Conservation (phyloP, 1,139 yeast species). For the Neolecta irregularis region DNA sequence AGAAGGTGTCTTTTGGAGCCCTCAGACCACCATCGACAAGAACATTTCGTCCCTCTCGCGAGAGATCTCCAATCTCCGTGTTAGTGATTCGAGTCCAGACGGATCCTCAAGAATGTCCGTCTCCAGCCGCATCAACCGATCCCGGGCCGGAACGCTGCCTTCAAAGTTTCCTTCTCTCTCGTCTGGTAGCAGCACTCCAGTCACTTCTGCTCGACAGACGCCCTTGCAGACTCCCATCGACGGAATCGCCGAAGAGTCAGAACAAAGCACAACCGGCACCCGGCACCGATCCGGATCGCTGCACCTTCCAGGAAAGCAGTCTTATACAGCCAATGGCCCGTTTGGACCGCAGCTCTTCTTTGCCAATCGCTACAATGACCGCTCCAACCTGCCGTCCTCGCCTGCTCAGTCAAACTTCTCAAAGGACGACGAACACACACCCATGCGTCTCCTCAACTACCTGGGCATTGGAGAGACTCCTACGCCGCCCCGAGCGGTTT, state of each 20-base stretch:
- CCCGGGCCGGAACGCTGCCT: not conserved
- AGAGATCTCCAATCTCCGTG: no score
- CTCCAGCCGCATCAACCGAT: not conserved
- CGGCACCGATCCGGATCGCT: slow-evolving; percentile 12
- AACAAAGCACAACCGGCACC: slow-evolving; percentile 4
- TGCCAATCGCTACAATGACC: slow-evolving; percentile 13
- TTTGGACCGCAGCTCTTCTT: slow-evolving; percentile 25
- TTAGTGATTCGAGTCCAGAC: no score
- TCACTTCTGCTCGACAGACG: slow-evolving; percentile 1
- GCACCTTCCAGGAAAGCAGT: slow-evolving; percentile 9
- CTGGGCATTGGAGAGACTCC: slow-evolving; percentile 17
- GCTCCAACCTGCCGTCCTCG: slow-evolving; percentile 11
- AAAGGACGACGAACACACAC: slow-evolving; percentile 13
- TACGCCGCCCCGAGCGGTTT: slow-evolving; percentile 10
- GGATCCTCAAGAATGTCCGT: no score
- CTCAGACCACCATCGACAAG: slow-evolving; percentile 1
- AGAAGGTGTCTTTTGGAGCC: slow-evolving; percentile 9
- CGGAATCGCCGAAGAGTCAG: slow-evolving; percentile 4
- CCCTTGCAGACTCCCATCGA: slow-evolving; percentile 7
- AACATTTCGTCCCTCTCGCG: not conserved
- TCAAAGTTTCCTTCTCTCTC: slow-evolving; percentile 9
- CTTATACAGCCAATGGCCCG: slow-evolving; percentile 19
- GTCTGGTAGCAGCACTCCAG: no score
- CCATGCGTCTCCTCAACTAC: slow-evolving; percentile 16
- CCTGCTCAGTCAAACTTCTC: slow-evolving; percentile 15